Percentiles rank a stretch among this genome's conserved stretches.
phyloP scores from a whole-genome alignment of 1,139 yeast genomes.

The Hemisphaericaspora subhashii region DNA sequence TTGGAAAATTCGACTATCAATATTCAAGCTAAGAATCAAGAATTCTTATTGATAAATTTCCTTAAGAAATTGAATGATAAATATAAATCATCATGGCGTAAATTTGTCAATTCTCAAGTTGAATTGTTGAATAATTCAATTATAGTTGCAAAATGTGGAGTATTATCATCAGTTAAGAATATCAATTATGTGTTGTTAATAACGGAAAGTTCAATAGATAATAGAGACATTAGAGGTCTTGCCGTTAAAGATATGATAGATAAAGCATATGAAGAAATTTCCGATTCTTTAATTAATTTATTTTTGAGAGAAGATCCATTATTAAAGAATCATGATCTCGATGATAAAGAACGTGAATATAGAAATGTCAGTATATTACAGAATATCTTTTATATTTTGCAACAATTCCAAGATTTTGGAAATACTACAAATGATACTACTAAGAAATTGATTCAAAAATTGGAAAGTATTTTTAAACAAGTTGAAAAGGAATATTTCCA shows the following conservation, averaged over 20 bases:
- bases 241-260: constrained; percentile 37
- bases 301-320: constrained; percentile 46
- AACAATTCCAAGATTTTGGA: constrained; percentile 40
- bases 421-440: constrained; percentile 27
- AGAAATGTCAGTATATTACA: constrained; percentile 62
- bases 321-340: constrained; percentile 45
- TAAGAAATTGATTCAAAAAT: constrained; percentile 41
- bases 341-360: constrained; percentile 58
- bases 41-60: constrained; percentile 53
- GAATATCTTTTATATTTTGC: constrained; percentile 60
- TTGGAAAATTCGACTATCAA: constrained; percentile 42
- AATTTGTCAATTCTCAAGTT: constrained; percentile 55
- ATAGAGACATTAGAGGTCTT: constrained; percentile 23
- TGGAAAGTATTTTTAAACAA: constrained; percentile 48
- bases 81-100: constrained; percentile 57
- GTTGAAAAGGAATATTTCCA: constrained; percentile 46
- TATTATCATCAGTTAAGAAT: constrained; percentile 36
- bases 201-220: constrained; percentile 35
- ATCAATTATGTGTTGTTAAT: constrained; percentile 33
- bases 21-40: constrained; percentile 60
- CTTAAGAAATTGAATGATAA: constrained; percentile 55
- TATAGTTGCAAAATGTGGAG: constrained; percentile 43
- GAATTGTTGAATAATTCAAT: constrained; percentile 53
- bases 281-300: constrained; percentile 36
- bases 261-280: constrained; percentile 39